Percentiles rank a stretch among this genome's conserved stretches.
Evolutionary conservation across 208 protist genomes (phyloP).

Genomic region (Acanthamoeba quina): DNA sequence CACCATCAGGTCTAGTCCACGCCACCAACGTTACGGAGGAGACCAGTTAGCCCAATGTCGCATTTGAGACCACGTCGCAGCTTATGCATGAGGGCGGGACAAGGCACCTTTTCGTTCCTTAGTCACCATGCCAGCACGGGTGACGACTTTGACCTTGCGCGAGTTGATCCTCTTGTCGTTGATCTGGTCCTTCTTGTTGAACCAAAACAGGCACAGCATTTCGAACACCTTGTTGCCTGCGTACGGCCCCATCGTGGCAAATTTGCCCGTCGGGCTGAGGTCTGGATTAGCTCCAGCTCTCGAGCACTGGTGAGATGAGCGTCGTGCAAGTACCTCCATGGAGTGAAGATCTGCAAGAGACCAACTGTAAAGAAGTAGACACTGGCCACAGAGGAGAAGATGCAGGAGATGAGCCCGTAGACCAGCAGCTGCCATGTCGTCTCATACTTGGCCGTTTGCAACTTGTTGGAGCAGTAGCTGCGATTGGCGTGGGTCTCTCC

Average conservation of each 20-base stretch:
- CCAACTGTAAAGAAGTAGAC: slow-evolving; percentile 77
- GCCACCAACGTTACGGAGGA: not conserved
- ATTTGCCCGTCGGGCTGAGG: slow-evolving; percentile 68
- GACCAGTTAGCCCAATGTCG: not conserved
- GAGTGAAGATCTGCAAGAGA: slow-evolving; percentile 71
- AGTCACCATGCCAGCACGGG: slow-evolving; percentile 36
- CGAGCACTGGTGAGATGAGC: not conserved
- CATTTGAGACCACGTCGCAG: not conserved
- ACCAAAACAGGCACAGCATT: slow-evolving; percentile 71
- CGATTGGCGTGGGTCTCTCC: slow-evolving; percentile 56
- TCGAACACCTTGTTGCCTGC: slow-evolving; percentile 73
- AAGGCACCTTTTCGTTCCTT: slow-evolving; percentile 65
- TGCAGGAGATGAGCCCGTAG: slow-evolving; percentile 66
- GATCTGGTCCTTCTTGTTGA: slow-evolving; percentile 73
- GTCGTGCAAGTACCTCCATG: slow-evolving; percentile 50
- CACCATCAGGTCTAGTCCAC: slow-evolving; percentile 17
- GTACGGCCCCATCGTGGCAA: slow-evolving; percentile 74
- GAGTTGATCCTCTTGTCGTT: slow-evolving; percentile 67
- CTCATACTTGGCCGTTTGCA: slow-evolving; percentile 65
- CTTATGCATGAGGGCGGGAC: not conserved
- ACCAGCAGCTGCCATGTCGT: slow-evolving; percentile 65
- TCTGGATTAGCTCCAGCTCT: not conserved
- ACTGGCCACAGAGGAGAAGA: slow-evolving; percentile 58
- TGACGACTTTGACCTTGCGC: slow-evolving; percentile 64
- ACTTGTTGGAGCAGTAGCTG: slow-evolving; percentile 70